Conservation (phyloP, 371 early-diverging fungal species). For the Mortierella sp. region DNA sequence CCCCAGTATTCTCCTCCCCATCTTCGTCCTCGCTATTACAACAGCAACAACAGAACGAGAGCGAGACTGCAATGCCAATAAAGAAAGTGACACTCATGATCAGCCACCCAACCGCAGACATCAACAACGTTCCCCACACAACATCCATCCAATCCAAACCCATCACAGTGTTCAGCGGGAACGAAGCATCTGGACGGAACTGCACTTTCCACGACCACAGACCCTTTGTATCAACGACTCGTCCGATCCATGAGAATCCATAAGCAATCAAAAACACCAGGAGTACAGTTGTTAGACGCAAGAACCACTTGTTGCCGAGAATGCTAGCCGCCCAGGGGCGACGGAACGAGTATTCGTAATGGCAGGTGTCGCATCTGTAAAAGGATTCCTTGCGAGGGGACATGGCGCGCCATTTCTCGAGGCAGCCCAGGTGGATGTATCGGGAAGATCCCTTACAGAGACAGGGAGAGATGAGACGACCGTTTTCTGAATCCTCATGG, state of each 20-base stretch:
- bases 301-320: constrained; percentile 25
- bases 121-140: constrained; percentile 13
- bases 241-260: constrained; percentile 10
- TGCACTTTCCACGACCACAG: constrained; percentile 24
- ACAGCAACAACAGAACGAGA: not conserved
- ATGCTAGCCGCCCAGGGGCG: constrained; percentile 34
- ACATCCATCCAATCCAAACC: constrained; percentile 28
- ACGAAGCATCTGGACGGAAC: not conserved
- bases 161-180: not conserved
- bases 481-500: constrained; percentile 8
- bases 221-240: not conserved
- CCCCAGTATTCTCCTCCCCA: not conserved
- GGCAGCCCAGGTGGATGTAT: constrained; percentile 49
- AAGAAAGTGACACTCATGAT: constrained; percentile 9
- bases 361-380: constrained; percentile 47
- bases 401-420: constrained; percentile 33
- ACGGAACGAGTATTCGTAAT: constrained; percentile 43
- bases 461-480: constrained; percentile 49
- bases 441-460: constrained; percentile 45
- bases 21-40: not conserved
- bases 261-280: constrained; percentile 14
- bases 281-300: constrained; percentile 8
- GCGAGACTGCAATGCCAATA: not conserved
- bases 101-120: constrained; percentile 16
- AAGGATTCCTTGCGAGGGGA: constrained; percentile 23